Evolutionary conservation across 495 filamentous ascomycete species (phyloP).

Genomic region (Aspergillus sparsus): DNA sequence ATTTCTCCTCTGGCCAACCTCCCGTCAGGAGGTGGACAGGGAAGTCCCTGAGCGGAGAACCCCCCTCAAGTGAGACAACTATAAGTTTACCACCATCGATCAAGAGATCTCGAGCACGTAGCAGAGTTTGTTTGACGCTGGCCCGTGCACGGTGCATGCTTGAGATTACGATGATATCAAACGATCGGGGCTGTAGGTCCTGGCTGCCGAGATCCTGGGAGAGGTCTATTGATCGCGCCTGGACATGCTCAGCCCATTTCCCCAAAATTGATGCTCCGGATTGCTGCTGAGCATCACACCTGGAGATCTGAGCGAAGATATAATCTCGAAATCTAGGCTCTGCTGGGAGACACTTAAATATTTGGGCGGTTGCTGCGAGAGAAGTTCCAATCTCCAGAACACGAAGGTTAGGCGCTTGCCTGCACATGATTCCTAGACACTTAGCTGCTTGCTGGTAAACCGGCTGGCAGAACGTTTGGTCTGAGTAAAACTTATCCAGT

Average conservation of each 20-base stretch:
- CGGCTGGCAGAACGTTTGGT: background rate
- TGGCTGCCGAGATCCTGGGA: background rate
- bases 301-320: background rate
- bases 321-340: background rate
- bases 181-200: background rate
- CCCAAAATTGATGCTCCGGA: background rate
- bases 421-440: background rate
- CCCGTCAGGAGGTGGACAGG: background rate
- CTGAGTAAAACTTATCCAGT: background rate
- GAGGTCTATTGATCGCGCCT: background rate
- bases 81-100: background rate
- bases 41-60: background rate
- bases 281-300: background rate
- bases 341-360: background rate
- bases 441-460: background rate
- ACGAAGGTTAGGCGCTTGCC: background rate
- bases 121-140: background rate
- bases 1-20: background rate
- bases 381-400: slow-evolving; percentile 1
- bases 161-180: background rate
- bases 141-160: background rate
- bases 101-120: background rate
- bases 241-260: background rate
- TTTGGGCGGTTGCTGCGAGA: background rate
- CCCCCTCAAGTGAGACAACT: background rate